phyloP scores from a whole-genome alignment of 2,329 filamentous ascomycete species.

The Nannizzia gypsea region DNA sequence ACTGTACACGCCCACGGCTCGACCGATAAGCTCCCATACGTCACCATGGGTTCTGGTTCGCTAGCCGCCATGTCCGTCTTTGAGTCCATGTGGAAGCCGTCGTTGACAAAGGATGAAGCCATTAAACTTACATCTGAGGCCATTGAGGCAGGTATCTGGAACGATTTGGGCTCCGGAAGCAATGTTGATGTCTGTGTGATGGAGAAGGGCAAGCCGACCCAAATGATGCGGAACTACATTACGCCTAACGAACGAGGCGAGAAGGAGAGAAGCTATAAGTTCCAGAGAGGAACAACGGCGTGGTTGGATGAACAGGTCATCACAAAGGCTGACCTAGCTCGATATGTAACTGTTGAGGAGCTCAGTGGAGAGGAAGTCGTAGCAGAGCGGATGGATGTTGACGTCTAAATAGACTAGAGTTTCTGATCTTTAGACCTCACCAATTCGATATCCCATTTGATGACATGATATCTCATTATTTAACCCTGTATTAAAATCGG shows the following conservation, averaged over 20 bases:
- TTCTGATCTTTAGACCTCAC: neutral
- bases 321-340: slow-evolving; percentile 81
- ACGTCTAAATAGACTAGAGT: slow-evolving; percentile 26
- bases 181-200: slow-evolving; percentile 97
- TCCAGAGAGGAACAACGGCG: slow-evolving; percentile 83
- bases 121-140: slow-evolving; percentile 72
- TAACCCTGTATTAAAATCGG: neutral
- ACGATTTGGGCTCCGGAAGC: slow-evolving; percentile 90
- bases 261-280: slow-evolving; percentile 90
- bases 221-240: slow-evolving; percentile 78
- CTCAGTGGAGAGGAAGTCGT: slow-evolving; percentile 56
- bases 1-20: slow-evolving; percentile 97
- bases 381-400: slow-evolving; percentile 55
- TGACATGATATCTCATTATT: neutral
- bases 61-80: slow-evolving; percentile 97
- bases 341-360: slow-evolving; percentile 87
- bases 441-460: neutral
- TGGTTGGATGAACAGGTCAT: slow-evolving; percentile 95
- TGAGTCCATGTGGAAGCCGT: slow-evolving; percentile 84
- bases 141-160: slow-evolving; percentile 95
- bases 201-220: slow-evolving; percentile 82
- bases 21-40: slow-evolving; percentile 97
- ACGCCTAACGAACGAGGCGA: slow-evolving; percentile 80
- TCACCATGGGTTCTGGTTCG: slow-evolving; percentile 96
- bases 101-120: slow-evolving; percentile 67